Evolutionary conservation across 2,329 filamentous ascomycete genomes (phyloP).

Genomic region (Xylaria sp.): DNA sequence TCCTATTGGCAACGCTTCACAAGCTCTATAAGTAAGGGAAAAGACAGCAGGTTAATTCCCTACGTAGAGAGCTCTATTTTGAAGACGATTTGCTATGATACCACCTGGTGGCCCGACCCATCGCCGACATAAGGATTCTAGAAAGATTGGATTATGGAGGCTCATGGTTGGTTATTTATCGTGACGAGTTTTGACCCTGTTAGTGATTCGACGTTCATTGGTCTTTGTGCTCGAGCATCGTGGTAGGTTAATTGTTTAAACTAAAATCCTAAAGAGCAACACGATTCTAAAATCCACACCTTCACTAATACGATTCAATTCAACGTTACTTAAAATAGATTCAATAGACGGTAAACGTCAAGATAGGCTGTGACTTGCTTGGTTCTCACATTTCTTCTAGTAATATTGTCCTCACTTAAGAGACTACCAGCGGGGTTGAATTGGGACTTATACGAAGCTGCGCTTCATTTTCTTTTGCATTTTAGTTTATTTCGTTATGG

Average conservation of each 20-base stretch:
- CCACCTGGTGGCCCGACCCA: not conserved
- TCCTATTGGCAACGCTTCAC: not conserved
- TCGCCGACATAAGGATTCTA: not conserved
- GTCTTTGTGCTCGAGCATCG: not conserved
- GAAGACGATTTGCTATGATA: not conserved
- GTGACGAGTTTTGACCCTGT: not conserved
- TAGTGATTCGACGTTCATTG: not conserved
- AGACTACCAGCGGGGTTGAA: not conserved
- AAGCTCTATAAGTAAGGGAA: not conserved
- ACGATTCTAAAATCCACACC: not conserved
- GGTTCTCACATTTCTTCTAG: not conserved
- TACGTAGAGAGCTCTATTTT: not conserved
- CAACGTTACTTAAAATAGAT: not conserved
- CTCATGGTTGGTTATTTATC: not conserved
- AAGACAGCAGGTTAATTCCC: not conserved
- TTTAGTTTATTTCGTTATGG: too few species aligned
- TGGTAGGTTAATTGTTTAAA: not conserved
- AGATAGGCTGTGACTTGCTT: not conserved
- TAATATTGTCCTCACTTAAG: not conserved
- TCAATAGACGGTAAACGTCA: not conserved
- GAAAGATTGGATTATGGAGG: not conserved
- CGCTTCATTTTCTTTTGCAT: not conserved
- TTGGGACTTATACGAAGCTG: not conserved
- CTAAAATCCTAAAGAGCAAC: not conserved
- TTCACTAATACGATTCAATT: not conserved